phyloP scores from a whole-genome alignment of 306 rosid species.

The Cicer arietinum region DNA sequence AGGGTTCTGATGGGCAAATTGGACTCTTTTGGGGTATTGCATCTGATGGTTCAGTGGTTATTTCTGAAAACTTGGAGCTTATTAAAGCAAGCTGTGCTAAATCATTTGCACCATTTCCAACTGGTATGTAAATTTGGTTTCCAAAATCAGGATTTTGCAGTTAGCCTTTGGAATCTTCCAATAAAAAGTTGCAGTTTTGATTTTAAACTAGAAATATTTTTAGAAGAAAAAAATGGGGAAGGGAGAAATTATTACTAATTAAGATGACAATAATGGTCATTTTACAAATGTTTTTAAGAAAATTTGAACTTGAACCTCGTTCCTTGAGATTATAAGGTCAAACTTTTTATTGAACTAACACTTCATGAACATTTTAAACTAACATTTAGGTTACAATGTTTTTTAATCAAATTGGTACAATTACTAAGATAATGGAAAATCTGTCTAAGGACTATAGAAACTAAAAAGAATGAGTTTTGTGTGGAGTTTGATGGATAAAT shows the following conservation, averaged over 20 bases:
- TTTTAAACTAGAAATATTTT: background rate
- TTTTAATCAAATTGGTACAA: background rate
- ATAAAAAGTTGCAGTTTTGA: background rate
- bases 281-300: too few species aligned
- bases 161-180: background rate
- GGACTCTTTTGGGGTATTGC: constrained; percentile 85
- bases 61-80: constrained; percentile 74
- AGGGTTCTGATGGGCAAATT: constrained; percentile 76
- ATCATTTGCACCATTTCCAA: constrained; percentile 93
- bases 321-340: too few species aligned
- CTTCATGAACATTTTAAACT: too few species aligned
- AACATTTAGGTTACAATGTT: background rate
- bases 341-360: too few species aligned
- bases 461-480: background rate
- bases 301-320: too few species aligned
- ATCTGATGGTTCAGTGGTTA: constrained; percentile 77
- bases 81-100: constrained; percentile 86
- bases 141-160: background rate
- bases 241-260: too few species aligned
- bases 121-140: constrained; percentile 55
- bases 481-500: background rate
- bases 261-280: too few species aligned
- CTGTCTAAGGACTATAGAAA: background rate
- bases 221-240: too few species aligned
- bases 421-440: background rate